phyloP scores from a whole-genome alignment of 2,329 filamentous ascomycete species.

The Dactylellina leptospora region DNA sequence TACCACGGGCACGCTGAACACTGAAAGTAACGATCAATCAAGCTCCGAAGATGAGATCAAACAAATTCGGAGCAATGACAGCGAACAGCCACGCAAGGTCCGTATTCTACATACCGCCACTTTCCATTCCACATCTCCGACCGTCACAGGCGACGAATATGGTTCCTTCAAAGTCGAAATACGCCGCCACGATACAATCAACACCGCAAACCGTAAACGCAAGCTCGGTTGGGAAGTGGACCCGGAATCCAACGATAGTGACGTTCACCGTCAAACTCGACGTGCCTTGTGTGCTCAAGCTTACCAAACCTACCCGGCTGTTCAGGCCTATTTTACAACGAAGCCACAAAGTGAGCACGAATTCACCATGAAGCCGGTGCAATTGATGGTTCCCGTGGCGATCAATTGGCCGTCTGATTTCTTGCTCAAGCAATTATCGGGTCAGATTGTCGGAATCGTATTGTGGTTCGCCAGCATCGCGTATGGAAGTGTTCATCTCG shows the following conservation, averaged over 20 bases:
- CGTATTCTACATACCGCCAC: slow-evolving; percentile 1
- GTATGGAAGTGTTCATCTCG: slow-evolving; percentile 54
- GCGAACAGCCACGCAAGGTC: background rate
- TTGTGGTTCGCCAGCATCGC: slow-evolving; percentile 29
- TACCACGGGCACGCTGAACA: background rate
- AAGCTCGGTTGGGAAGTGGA: slow-evolving; percentile 26
- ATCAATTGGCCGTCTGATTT: slow-evolving; percentile 25
- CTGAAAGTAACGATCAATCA: background rate
- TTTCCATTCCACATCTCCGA: slow-evolving; percentile 10
- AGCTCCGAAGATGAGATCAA: slow-evolving; percentile 1
- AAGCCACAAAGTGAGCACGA: background rate
- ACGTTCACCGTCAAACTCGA: slow-evolving; percentile 24
- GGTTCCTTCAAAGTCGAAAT: slow-evolving; percentile 14
- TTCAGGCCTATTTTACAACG: slow-evolving; percentile 16
- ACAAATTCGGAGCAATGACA: background rate
- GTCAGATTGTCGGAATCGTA: slow-evolving; percentile 11
- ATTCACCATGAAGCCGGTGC: slow-evolving; percentile 8
- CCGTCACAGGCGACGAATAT: background rate
- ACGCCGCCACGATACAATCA: slow-evolving; percentile 7
- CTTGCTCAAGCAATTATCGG: background rate
- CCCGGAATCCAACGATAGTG: slow-evolving; percentile 18
- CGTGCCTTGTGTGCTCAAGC: slow-evolving; percentile 13
- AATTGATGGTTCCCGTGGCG: slow-evolving; percentile 6
- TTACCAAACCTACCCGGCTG: slow-evolving; percentile 5
- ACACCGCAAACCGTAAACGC: slow-evolving; percentile 21